phyloP scores from a whole-genome alignment of 1,284 basidiomycete genomes.

The Volvariella surrecta region DNA sequence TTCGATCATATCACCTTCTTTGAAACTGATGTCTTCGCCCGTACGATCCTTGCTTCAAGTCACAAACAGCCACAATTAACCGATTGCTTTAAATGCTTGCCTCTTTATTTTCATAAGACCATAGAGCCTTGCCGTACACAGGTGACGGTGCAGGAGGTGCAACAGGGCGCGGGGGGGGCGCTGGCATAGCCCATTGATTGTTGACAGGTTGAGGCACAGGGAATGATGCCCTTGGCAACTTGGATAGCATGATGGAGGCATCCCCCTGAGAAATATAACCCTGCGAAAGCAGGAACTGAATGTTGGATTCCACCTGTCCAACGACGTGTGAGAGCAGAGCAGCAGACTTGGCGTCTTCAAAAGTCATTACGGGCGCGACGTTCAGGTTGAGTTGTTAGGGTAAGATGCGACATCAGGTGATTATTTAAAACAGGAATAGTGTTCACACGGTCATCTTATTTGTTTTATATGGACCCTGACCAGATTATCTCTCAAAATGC shows the following conservation, averaged over 20 bases:
- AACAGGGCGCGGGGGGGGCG: constrained; percentile 17
- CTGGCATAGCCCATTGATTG: constrained; percentile 17
- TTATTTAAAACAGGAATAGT: too few relatives aligned
- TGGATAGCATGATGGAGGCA: constrained; percentile 44
- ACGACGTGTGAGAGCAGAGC: constrained; percentile 51
- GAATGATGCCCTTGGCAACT: constrained; percentile 24
- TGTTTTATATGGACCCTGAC: too few relatives aligned
- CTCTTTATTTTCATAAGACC: constrained; percentile 34
- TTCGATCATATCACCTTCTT: constrained; percentile 43
- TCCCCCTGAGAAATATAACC: constrained; percentile 47
- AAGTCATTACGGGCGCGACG: constrained; percentile 13
- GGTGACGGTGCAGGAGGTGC: constrained; percentile 12
- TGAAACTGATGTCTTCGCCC: constrained; percentile 44
- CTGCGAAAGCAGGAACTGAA: constrained; percentile 53
- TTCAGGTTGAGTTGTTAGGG: too few relatives aligned
- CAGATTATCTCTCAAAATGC: constrained; percentile 15
- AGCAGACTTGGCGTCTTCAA: constrained; percentile 21
- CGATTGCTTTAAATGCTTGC: too few relatives aligned
- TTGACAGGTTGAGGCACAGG: constrained; percentile 10
- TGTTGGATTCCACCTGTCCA: constrained; percentile 57
- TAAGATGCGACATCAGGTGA: too few relatives aligned
- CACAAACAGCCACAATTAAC: too few relatives aligned
- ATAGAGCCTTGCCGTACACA: constrained; percentile 45
- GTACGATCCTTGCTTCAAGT: too few relatives aligned
- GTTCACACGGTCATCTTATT: too few relatives aligned